Base-by-base conservation (phyloP, 345 rosid species). In the Turnera subulata region DNA sequence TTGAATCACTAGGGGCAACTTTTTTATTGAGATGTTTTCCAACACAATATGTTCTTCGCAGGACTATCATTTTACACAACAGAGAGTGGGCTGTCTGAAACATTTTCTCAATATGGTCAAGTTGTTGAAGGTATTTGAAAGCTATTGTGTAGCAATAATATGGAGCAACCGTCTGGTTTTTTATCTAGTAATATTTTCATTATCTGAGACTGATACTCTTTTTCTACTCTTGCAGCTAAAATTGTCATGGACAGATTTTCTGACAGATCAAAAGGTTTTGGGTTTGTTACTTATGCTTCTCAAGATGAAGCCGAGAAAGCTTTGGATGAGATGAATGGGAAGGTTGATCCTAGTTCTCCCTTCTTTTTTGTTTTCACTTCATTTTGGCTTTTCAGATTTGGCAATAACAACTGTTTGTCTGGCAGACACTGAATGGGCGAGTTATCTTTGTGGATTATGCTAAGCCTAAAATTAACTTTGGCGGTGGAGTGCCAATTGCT, bases 101-200 rank as follows among this genome's bases (percentile, higher is more conserved):
- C 93, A 62, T 92, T 92, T 71, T 86, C 93, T 37, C 79, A 74
- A 45, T 73, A 58, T 50, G 98, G 96, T 63, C 96, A 92, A 77
- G 98, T 92, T 53, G 75, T 92, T 63, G 93, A 92, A 83, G 93
- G 96, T 84, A 42, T n/a, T n/a, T n/a, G n/a, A n/a, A n/a, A n/a
- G n/a, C 6, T 11, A 29, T 29, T 3, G 37, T n/a, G 23, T n/a
- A 6, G 23, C 33, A 17, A 6, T 33, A 20, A 5, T 18, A 2
- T 43, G 2, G 9, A 10, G 5, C 9, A 12, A 22, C 35, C 8
- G 14, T 35, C 22, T 26, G 12, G 46, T 63, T 17, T 11, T 35
- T 56, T 17, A 19, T 5, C 32, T 45, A n/a, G 39, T 14, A 16
- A 2, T 35, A 7, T 20, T 23, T 6, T 4, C 18, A 22, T 24